A percentile compares a stretch with the other conserved stretches of the same genome.
These are phyloP conservation scores for Tubosaeta sp. DNA, from an alignment of 768 basidiomycete species.

Conservation along the genomic window DNA sequence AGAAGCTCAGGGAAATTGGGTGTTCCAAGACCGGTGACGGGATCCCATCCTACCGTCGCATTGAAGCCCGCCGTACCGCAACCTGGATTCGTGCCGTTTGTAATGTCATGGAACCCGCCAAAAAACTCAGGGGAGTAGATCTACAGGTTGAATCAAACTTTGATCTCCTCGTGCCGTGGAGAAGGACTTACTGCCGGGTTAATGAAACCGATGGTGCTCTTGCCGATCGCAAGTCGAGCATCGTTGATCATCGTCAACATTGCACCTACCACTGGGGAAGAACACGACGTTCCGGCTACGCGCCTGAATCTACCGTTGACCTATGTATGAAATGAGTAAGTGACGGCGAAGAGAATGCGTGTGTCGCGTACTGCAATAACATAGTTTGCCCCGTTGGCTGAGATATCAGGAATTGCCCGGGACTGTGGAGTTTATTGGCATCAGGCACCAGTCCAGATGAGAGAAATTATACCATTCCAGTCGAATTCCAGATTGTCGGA, in stretches of 20 bases:
- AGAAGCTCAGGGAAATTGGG: slow-evolving; percentile 49
- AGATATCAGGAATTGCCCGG: slow-evolving; percentile 35
- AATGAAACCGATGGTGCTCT: slow-evolving; percentile 36
- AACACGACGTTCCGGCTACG: slow-evolving; percentile 29
- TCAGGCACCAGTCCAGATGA: slow-evolving; percentile 10
- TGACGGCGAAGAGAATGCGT: not conserved
- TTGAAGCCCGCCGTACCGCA: slow-evolving; percentile 27
- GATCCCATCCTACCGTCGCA: slow-evolving; percentile 25
- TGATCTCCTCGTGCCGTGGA: too few species aligned
- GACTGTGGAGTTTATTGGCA: slow-evolving; percentile 30
- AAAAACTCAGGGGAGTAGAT: slow-evolving; percentile 17
- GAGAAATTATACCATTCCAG: slow-evolving; percentile 15
- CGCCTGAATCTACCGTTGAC: not conserved
- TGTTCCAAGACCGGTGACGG: slow-evolving; percentile 35
- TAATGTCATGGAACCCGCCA: slow-evolving; percentile 19
- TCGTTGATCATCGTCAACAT: slow-evolving; percentile 35
- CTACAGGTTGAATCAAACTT: not conserved
- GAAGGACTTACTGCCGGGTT: slow-evolving; percentile 39
- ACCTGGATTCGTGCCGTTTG: slow-evolving; percentile 20
- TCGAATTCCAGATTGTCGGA: slow-evolving; percentile 22
- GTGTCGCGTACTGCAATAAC: slow-evolving; percentile 14
- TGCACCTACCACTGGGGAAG: slow-evolving; percentile 27
- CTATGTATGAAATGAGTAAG: slow-evolving; percentile 13
- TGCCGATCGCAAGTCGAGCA: slow-evolving; percentile 26
- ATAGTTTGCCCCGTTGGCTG: slow-evolving; percentile 34